Evolutionary conservation across 1,284 basidiomycete species (phyloP).

Genomic region (Kalmanozyma brasiliensis): DNA sequence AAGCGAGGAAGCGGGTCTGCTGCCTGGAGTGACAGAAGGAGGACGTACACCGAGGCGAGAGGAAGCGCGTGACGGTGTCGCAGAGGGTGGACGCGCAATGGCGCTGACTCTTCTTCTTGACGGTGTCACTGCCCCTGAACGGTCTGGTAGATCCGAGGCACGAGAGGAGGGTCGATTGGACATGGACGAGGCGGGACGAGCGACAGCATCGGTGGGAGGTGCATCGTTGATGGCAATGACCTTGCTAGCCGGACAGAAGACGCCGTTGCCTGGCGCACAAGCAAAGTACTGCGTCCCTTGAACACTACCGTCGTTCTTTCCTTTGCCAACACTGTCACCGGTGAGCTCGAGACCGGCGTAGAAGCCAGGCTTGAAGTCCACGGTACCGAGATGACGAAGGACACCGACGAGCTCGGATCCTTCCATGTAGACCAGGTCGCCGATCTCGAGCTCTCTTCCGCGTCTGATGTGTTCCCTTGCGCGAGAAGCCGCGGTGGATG

Average conservation of each 20-base stretch:
- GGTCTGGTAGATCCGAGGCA: conserved; percentile 40
- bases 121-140: conserved; percentile 39
- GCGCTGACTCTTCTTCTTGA: conserved; percentile 40
- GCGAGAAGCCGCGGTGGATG: conserved; percentile 41
- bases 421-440: conserved; percentile 57
- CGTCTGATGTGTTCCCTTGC: conserved; percentile 28
- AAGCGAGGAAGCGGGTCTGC: conserved; percentile 47
- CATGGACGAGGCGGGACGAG: conserved; percentile 62
- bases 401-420: conserved; percentile 57
- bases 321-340: conserved; percentile 75
- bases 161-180: conserved; percentile 50
- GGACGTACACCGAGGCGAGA: conserved; percentile 43
- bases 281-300: conserved; percentile 85
- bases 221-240: conserved; percentile 69
- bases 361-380: conserved; percentile 55
- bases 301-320: conserved; percentile 94
- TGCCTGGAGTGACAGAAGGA: conserved; percentile 42
- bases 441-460: conserved; percentile 56
- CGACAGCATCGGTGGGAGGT: conserved; percentile 58
- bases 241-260: conserved; percentile 86
- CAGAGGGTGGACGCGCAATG: conserved; percentile 31
- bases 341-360: conserved; percentile 65
- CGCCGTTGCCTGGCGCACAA: conserved; percentile 85
- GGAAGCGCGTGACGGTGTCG: conserved; percentile 41
- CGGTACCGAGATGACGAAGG: conserved; percentile 61